phyloP scores from a whole-genome alignment of 129 eudicot species.

The Arctium lappa region DNA sequence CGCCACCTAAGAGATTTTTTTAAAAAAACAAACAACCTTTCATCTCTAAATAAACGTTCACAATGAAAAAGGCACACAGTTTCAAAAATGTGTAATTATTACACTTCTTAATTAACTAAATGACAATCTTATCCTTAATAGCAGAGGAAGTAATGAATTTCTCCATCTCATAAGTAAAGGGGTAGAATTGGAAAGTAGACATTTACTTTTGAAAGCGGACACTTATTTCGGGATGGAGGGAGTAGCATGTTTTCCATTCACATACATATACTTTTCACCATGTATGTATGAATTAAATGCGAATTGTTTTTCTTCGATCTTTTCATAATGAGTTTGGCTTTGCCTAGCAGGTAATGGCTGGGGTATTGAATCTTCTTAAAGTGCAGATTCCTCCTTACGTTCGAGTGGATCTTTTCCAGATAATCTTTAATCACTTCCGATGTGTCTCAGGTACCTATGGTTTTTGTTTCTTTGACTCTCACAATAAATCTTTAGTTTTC shows the following conservation, averaged over 20 bases:
- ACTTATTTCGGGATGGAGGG: neutral
- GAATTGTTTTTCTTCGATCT: neutral
- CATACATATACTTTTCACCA: neutral
- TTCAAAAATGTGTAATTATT: neutral
- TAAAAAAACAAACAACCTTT: neutral
- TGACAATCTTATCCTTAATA: neutral
- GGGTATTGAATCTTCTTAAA: conserved; percentile 50
- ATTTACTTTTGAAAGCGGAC: neutral
- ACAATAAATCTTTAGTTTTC: neutral
- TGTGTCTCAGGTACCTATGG: conserved; percentile 39
- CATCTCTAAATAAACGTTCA: neutral
- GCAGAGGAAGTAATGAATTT: neutral
- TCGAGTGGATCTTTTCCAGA: conserved; percentile 61
- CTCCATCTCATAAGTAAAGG: neutral
- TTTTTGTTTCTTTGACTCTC: neutral
- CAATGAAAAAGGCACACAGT: neutral
- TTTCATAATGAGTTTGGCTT: neutral
- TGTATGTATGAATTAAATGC: neutral
- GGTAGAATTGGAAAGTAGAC: neutral
- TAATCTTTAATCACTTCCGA: conserved; percentile 39
- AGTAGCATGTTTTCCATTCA: neutral
- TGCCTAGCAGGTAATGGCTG: conserved; percentile 49
- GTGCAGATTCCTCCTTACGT: conserved; percentile 69
- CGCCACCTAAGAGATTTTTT: no score
- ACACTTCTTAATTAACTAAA: neutral